Base-by-base conservation (phyloP, 2,329 filamentous ascomycete genomes). In the Verticillium albo-atrum region DNA sequence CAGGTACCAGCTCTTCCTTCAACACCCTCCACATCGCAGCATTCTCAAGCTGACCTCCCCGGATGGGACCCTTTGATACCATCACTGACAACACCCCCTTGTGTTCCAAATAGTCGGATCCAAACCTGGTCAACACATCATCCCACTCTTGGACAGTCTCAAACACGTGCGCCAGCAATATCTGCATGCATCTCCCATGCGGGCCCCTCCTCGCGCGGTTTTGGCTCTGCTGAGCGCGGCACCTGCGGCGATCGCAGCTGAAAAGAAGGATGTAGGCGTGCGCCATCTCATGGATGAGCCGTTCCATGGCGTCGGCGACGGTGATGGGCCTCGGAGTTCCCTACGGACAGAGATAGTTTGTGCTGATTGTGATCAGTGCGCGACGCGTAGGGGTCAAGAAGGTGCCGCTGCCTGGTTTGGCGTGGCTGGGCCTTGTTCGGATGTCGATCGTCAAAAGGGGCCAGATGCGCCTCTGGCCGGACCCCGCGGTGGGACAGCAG, bases 231-330 rank as follows among this genome's bases (percentile, higher is more conserved):
- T 14, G 51, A 14, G 15, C 14, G 14, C 20, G 51, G 14, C 51
- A 53, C 12, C 23, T 15, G 15, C 51, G 26, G 51, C 9, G 27
- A 30, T 27, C 25, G 25, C 51, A 53, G 27, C 51, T 26, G 9
- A 63, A 47, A 23, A 63, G 17, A 20, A 62, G 15, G 7, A 63
- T 54, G 15, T 63, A 63, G 3, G 60, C 60, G 47, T 63, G 58
- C 34, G 67, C 25, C 51, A 70, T 66, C 6, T 67, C 65, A 25
- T 67, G 63, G 1, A 74, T 61, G 1, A 74, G 63, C 30, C 64
- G 60, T 60, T 71, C 64, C 25, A 75, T 63, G 14, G 75, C 68
- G 32, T 70, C 69, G n/a, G 9, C 32, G 28, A 62, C 67, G 61
- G 55, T 75, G 69, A 23, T 63, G 68, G 3, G 59, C 59, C 54